phyloP scores from a whole-genome alignment of 495 filamentous ascomycete species.

The Aspergillus panamensis region DNA sequence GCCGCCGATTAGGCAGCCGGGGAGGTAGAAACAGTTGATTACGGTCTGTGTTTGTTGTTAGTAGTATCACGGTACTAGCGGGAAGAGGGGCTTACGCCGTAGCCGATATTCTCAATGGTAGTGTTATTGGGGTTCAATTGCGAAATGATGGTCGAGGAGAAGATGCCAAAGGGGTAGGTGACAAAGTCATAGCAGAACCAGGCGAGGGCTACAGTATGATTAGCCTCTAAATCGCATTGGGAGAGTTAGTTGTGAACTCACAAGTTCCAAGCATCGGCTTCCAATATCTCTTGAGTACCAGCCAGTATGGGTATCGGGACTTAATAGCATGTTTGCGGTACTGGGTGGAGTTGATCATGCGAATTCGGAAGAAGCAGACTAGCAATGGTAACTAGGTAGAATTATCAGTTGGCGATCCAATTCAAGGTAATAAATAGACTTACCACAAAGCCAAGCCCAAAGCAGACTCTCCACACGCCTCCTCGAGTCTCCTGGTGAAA shows the following conservation, averaged over 20 bases:
- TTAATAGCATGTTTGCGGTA: slow-evolving; percentile 38
- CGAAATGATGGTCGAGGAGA: slow-evolving; percentile 36
- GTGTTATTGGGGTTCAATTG: slow-evolving; percentile 39
- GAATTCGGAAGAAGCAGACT: slow-evolving; percentile 39
- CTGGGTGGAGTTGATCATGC: slow-evolving; percentile 38
- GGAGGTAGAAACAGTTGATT: slow-evolving; percentile 49
- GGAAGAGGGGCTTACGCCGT: slow-evolving; percentile 23
- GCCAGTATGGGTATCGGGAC: slow-evolving; percentile 32
- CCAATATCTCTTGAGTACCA: slow-evolving; percentile 39
- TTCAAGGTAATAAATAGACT: slow-evolving; percentile 5
- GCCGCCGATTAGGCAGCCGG: slow-evolving; percentile 46
- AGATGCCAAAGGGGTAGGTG: slow-evolving; percentile 40
- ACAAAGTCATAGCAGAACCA: slow-evolving; percentile 46
- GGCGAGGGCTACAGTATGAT: slow-evolving; percentile 23
- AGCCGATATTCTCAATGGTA: slow-evolving; percentile 44
- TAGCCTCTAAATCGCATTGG: neutral
- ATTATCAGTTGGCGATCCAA: neutral
- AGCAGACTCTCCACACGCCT: slow-evolving; percentile 37
- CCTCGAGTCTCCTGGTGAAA: slow-evolving; percentile 23
- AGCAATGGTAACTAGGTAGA: slow-evolving; percentile 29
- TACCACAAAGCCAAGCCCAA: slow-evolving; percentile 36
- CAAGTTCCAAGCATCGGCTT: slow-evolving; percentile 40
- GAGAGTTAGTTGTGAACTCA: slow-evolving; percentile 10
- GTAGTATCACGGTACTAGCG: neutral
- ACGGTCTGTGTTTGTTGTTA: slow-evolving; percentile 27